Percentiles rank a stretch among this genome's conserved stretches.
phyloP scores from a whole-genome alignment of 331 rosid species.

The Telfairia occidentalis region DNA sequence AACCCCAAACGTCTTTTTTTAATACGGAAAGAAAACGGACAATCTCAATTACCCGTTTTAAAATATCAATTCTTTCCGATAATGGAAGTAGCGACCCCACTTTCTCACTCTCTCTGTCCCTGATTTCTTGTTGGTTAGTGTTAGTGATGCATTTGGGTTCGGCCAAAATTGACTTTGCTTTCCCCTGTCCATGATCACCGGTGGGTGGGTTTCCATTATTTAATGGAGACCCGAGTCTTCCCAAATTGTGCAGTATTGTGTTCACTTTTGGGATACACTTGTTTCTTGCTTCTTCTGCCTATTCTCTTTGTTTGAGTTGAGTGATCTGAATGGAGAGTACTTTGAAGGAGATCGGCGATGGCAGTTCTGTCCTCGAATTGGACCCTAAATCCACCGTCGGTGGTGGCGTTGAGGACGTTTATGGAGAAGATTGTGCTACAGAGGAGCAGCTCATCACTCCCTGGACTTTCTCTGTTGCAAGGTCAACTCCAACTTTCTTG shows the following conservation, averaged over 20 bases:
- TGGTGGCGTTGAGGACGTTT: conserved; percentile 79
- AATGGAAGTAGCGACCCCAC: conserved; percentile 13
- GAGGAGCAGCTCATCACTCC: conserved; percentile 87
- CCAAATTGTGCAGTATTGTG: background rate
- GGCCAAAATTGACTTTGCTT: conserved; percentile 4
- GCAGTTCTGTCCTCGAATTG: conserved; percentile 55
- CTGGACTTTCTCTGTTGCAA: conserved; percentile 87
- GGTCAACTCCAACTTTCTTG: conserved; percentile 25
- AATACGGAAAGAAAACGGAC: background rate
- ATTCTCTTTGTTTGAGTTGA: background rate
- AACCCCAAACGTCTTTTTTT: background rate
- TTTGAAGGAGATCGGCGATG: conserved; percentile 45
- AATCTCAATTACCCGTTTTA: background rate
- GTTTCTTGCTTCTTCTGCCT: background rate
- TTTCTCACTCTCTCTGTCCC: background rate
- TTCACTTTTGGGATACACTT: background rate
- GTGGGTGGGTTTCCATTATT: background rate
- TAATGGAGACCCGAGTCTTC: background rate
- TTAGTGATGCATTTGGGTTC: background rate
- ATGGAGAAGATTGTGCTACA: conserved; percentile 89
- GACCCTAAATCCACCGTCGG: conserved; percentile 57
- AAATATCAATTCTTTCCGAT: background rate
- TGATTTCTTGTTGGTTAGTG: background rate
- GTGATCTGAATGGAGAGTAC: conserved; percentile 46
- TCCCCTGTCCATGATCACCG: background rate